These are phyloP conservation scores for Cordyceps tenuipes DNA, from an alignment of 2,329 filamentous ascomycete genomes.

Conservation along the genomic window DNA sequence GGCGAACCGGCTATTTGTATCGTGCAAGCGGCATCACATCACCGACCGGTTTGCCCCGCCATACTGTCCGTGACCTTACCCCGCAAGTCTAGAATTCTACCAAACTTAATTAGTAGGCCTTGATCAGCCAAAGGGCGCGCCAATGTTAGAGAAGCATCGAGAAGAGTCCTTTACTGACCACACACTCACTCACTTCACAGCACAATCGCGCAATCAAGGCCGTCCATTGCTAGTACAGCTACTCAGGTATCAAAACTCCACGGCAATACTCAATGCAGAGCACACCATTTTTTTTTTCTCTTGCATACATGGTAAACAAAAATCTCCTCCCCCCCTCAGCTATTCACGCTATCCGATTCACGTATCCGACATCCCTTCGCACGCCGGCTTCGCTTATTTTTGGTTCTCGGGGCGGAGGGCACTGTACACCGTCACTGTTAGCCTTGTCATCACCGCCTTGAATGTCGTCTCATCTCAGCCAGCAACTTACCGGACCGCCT, in stretches of 20 bases:
- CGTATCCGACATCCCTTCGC: not conserved
- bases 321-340: not conserved
- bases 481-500: conserved; percentile 72
- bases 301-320: conserved; percentile 1
- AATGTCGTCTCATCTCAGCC: too few species aligned
- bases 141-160: too few species aligned
- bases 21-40: too few species aligned
- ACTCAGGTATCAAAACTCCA: conserved; percentile 10
- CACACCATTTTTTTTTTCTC: not conserved
- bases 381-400: conserved; percentile 43
- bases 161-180: too few species aligned
- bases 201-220: not conserved
- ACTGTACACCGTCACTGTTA: conserved; percentile 30
- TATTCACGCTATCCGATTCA: conserved; percentile 8
- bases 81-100: too few species aligned
- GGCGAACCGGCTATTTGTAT: too few species aligned
- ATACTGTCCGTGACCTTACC: too few species aligned
- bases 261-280: not conserved
- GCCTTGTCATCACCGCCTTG: conserved; percentile 5
- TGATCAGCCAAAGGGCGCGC: too few species aligned
- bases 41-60: too few species aligned
- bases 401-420: conserved; percentile 81
- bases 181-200: not conserved
- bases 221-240: conserved; percentile 9
- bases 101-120: too few species aligned